Base-by-base conservation (phyloP, 1,139 yeast species). In the Kodamaea suecica region DNA sequence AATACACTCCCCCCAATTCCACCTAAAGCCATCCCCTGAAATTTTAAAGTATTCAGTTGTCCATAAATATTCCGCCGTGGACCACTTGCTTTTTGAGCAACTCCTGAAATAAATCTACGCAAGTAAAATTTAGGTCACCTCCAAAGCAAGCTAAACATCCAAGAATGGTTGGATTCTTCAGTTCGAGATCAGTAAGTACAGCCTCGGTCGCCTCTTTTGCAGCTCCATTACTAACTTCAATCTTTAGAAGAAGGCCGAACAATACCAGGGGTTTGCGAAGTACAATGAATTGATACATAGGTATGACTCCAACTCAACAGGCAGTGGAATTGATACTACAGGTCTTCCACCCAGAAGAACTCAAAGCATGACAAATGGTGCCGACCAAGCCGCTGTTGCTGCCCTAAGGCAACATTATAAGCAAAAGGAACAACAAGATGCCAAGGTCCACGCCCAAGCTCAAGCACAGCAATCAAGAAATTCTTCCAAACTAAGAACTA, bases 371-470 rank as follows among this genome's bases (percentile, higher is more conserved):
- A 45, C 55, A 17, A 50, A 48, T 21, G 58, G 63, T 17, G 76
- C 74, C 16, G 71, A 72, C 11, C 58, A 49, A 40, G 73, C 75
- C 2, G 75, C 75, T 1, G 41, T 55, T 34, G 74, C 73, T 1
- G 76, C 76, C 5, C 48, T 68, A 23, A 52, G 63, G 40, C 51
- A 61, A 42, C 71, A 65, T 45, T 47, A 53, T 19, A 36, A 25
- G 10, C 25, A 15, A 12, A 29, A 35, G 31, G 19, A 27, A 10
- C 27, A 25, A 4, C 36, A 17, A 20, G 14, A 23, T 11, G 19
- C 7, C 11, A 24, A 15, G 30, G 17, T 11, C 16, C 13, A 25
- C 9, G 25, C 17, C 4, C 35, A 28, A 14, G 36, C 17, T 12
- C 39, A 25, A 6, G 27, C 20, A 5, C 37, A 31, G 10, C 38